A percentile compares a stretch with the other conserved stretches of the same genome.
These are phyloP conservation scores for Cairneyella variabilis DNA, from an alignment of 495 filamentous ascomycete species.

Conservation along the genomic window DNA sequence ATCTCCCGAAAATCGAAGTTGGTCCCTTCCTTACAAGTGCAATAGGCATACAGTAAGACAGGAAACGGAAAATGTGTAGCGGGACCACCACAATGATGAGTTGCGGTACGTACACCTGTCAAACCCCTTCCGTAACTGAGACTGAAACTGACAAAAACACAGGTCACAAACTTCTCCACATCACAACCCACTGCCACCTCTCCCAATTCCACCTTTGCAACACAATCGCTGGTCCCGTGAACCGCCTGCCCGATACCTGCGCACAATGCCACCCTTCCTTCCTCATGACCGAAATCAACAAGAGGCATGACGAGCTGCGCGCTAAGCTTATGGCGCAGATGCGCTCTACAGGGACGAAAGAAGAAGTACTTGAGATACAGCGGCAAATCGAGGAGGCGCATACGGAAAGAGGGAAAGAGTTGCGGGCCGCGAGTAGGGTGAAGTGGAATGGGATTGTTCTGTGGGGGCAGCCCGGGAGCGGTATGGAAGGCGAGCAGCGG, in stretches of 20 bases:
- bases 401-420: neutral
- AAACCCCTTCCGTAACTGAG: no score
- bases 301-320: constrained; percentile 1
- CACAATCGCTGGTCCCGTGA: neutral
- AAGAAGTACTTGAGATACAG: neutral
- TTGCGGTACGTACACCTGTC: no score
- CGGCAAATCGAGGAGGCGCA: neutral
- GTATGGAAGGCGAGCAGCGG: neutral
- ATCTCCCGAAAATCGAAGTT: no score
- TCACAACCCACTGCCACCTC: neutral
- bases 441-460: constrained; percentile 19
- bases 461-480: constrained; percentile 5
- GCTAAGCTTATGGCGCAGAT: constrained; percentile 16
- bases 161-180: no score
- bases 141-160: no score
- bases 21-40: neutral
- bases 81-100: neutral
- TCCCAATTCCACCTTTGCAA: constrained; percentile 4
- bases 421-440: constrained; percentile 9
- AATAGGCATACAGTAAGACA: neutral
- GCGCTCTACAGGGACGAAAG: constrained; percentile 3
- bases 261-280: constrained; percentile 25
- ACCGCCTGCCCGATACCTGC: constrained; percentile 26
- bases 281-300: constrained; percentile 9
- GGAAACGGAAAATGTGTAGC: neutral